A percentile compares a stretch with the other conserved stretches of the same genome.
Conservation (phyloP, 768 basidiomycete species). For the Hericium rajendrae region DNA sequence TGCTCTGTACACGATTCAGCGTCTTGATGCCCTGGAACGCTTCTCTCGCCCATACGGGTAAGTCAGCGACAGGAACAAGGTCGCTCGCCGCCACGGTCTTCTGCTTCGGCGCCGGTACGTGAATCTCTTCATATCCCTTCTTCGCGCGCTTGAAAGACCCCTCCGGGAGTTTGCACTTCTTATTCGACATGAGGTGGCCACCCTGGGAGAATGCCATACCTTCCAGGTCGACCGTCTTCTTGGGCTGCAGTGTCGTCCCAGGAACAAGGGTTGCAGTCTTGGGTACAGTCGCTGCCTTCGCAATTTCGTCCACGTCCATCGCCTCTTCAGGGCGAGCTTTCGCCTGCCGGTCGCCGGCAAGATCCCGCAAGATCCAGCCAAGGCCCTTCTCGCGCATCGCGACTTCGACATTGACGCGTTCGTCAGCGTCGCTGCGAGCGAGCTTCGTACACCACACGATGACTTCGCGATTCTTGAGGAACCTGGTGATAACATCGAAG, state of each 20-base stretch:
- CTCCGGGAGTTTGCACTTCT: conserved; percentile 94
- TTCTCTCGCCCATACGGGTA: conserved; percentile 81
- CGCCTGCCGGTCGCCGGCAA: conserved; percentile 71
- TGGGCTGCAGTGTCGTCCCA: conserved; percentile 80
- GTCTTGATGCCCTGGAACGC: conserved; percentile 73
- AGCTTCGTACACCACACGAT: conserved; percentile 98
- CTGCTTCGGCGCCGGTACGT: conserved; percentile 87
- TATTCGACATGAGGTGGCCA: conserved; percentile 96
- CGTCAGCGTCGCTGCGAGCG: conserved; percentile 80
- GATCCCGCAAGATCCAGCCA: conserved; percentile 88
- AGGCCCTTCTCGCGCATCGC: conserved; percentile 97
- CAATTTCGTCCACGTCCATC: conserved; percentile 72
- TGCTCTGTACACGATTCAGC: conserved; percentile 90
- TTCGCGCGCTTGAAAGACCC: conserved; percentile 94
- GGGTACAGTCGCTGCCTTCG: conserved; percentile 38
- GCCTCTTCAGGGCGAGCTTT: conserved; percentile 43
- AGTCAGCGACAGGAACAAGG: conserved; percentile 54
- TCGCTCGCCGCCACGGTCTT: conserved; percentile 55
- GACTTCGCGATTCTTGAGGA: conserved; percentile 92
- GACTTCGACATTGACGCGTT: conserved; percentile 88
- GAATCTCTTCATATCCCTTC: conserved; percentile 98
- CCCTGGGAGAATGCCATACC: conserved; percentile 95
- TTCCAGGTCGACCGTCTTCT: conserved; percentile 80
- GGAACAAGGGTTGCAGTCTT: conserved; percentile 83
- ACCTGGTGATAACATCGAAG: conserved; percentile 81